A percentile compares a stretch with the other conserved stretches of the same genome.
Conservation (phyloP, 441 rosid species). For the Bruguiera hainesii region DNA sequence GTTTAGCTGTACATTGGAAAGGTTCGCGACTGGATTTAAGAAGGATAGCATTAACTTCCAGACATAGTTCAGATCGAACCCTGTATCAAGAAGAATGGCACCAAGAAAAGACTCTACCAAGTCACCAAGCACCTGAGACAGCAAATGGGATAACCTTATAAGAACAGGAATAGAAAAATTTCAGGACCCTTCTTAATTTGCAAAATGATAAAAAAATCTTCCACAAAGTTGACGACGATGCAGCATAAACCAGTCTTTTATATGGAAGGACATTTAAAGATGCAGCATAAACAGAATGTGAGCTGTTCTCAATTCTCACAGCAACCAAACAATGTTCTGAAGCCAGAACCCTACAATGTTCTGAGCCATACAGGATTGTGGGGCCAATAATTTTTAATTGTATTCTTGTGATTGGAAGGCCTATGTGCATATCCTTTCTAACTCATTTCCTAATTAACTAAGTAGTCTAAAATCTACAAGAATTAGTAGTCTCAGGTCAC, state of each 20-base stretch:
- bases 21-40: conserved; percentile 55
- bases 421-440: no score
- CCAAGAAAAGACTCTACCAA: conserved; percentile 87
- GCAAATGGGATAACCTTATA: conserved; percentile 6
- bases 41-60: conserved; percentile 79
- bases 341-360: no score
- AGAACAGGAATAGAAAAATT: neutral
- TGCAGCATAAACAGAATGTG: no score
- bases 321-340: no score
- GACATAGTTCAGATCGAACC: conserved; percentile 60
- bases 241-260: neutral
- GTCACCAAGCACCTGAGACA: conserved; percentile 85
- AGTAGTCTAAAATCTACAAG: no score
- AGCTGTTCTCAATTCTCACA: no score
- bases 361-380: no score
- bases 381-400: no score
- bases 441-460: no score
- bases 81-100: conserved; percentile 81
- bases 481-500: no score
- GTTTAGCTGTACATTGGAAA: conserved; percentile 61
- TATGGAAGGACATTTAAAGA: no score
- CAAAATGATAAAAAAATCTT: conserved; percentile 3
- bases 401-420: no score
- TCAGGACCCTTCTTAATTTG: conserved; percentile 11
- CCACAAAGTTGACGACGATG: neutral